Base-by-base conservation (phyloP, 228 moss, liverwort and hornwort species). In the Sphagnum fallax region DNA sequence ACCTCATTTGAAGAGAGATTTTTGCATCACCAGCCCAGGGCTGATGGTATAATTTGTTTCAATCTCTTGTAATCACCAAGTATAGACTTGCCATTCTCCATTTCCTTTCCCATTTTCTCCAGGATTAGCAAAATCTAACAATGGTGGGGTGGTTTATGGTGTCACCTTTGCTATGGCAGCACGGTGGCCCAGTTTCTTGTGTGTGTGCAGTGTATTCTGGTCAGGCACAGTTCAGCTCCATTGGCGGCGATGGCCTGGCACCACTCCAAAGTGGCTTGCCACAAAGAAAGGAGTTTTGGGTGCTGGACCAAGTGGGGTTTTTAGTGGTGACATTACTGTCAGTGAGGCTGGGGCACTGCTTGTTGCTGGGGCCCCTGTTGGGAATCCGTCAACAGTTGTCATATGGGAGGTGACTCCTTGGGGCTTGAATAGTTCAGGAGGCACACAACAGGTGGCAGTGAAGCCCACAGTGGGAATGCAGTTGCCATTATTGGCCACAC, bases 171-270 rank as follows among this genome's bases (percentile, higher is more conserved):
- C 6, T 77, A 57, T 82, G 78, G 85, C 94, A 98, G 98, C 87
- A 65, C 93, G 92, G 50, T 98, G 98, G 98, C 98, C 98, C 66
- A 87, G 84, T 74, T 90, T 98, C 65, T 76, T 94, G 68, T 98
- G 98, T 65, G 86, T 94, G 47, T 93, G 94, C 79, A 84, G 85
- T 47, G 81, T 94, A 59, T 81, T 76, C 66, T 93, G 88, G 83
- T 89, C 89, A 75, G 98, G 98, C 75, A 92, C 89, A 48, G 90
- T 98, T 50, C 98, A 98, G 75, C 92, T 98, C 18, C 94, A 90
- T 50, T 98, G 98, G 98, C 90, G 92, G 60, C 93, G 89, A 71
- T 92, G 91, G 90, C 90, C 87, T 16, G 73, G 78, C 6, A 82
- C 66, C 72, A 74, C 82, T 16, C 49, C 84, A 52, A 91, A 83